These are phyloP conservation scores for Epichloe coenophiala DNA, from an alignment of 2,329 filamentous ascomycete species.

Conservation along the genomic window DNA sequence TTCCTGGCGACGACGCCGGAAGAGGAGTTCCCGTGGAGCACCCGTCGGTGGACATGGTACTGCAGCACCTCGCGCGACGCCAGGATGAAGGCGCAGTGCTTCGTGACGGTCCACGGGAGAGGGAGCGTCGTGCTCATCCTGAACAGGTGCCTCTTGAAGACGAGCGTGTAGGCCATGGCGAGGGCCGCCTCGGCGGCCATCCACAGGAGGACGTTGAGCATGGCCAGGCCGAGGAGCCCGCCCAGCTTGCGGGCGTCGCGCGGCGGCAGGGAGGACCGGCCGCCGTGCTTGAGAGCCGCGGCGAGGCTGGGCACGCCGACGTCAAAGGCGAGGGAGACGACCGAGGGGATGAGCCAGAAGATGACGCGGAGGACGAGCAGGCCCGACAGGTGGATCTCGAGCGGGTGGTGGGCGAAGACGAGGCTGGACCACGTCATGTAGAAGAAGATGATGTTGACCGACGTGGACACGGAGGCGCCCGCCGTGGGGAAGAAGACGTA, in stretches of 20 bases:
- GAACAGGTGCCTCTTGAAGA: slow-evolving; percentile 29
- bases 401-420: slow-evolving; percentile 59
- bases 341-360: slow-evolving; percentile 61
- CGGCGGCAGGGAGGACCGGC: slow-evolving; percentile 33
- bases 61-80: slow-evolving; percentile 43
- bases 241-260: slow-evolving; percentile 22
- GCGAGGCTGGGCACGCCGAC: slow-evolving; percentile 54
- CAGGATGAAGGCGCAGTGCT: slow-evolving; percentile 32
- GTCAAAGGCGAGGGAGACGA: slow-evolving; percentile 63
- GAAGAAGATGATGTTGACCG: slow-evolving; percentile 76
- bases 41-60: slow-evolving; percentile 61
- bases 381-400: slow-evolving; percentile 63
- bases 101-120: slow-evolving; percentile 38
- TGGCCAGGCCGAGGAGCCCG: slow-evolving; percentile 26
- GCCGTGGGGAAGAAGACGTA: slow-evolving; percentile 49
- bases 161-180: slow-evolving; percentile 21
- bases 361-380: slow-evolving; percentile 52
- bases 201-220: slow-evolving; percentile 32
- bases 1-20: slow-evolving; percentile 26
- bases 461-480: slow-evolving; percentile 56
- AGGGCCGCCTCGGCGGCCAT: slow-evolving; percentile 29
- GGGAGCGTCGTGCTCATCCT: slow-evolving; percentile 34
- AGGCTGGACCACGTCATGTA: slow-evolving; percentile 83
- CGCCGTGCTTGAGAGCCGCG: slow-evolving; percentile 55
- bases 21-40: slow-evolving; percentile 42